Conservation (phyloP, 2,329 filamentous ascomycete genomes). For the Fusarium ramigenum region DNA sequence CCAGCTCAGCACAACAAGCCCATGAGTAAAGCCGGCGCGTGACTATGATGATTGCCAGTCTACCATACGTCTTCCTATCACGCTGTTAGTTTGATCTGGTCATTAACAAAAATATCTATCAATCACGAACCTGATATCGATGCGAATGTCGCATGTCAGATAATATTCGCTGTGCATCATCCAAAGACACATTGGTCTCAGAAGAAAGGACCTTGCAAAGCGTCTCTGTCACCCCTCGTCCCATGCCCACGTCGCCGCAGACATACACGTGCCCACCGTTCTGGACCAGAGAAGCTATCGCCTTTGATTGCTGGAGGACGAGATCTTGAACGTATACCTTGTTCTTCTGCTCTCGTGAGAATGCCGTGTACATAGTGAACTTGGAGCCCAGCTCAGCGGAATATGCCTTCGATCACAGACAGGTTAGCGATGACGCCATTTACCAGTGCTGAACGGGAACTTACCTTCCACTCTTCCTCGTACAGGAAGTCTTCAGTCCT, state of each 20-base stretch:
- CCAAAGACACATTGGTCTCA: rapidly evolving
- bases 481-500: background rate
- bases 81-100: background rate
- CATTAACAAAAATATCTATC: rapidly evolving
- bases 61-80: background rate
- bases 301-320: rapidly evolving
- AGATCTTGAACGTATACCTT: background rate
- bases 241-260: background rate
- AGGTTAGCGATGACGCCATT: rapidly evolving
- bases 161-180: background rate
- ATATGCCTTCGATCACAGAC: rapidly evolving
- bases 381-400: background rate
- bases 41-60: too few species aligned
- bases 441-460: rapidly evolving
- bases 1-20: too few species aligned
- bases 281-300: rapidly evolving
- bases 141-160: background rate
- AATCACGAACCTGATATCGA: background rate
- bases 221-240: background rate
- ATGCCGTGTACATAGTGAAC: background rate
- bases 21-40: too few species aligned
- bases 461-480: rapidly evolving
- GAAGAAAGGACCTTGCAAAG: background rate
- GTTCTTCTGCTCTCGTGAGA: rapidly evolving
- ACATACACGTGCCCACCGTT: background rate